These are phyloP conservation scores for Kodamaea anthophila DNA, from an alignment of 1,139 yeast genomes.

Conservation along the genomic window DNA sequence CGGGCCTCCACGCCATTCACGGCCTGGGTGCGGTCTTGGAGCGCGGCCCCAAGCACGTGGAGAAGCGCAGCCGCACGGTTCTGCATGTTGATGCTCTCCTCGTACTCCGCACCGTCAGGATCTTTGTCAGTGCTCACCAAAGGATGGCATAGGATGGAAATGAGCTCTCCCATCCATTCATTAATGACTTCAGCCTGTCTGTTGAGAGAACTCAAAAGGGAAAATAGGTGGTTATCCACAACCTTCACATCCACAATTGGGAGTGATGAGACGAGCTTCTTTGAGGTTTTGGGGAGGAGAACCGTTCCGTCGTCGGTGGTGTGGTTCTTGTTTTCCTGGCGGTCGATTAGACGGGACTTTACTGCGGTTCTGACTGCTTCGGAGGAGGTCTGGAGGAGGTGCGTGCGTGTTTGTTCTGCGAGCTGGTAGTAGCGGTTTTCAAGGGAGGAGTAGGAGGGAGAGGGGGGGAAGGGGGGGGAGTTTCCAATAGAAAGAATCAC, in stretches of 20 bases:
- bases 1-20: constrained; percentile 18
- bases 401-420: constrained; percentile 60
- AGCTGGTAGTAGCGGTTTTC: constrained; percentile 45
- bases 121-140: constrained; percentile 39
- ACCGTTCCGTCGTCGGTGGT: constrained; percentile 25
- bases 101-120: constrained; percentile 77
- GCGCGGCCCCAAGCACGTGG: constrained; percentile 50
- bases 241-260: constrained; percentile 15
- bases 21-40: constrained; percentile 48
- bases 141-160: constrained; percentile 39
- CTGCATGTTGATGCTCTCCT: constrained; percentile 65
- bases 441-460: constrained; percentile 11
- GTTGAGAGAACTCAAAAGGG: constrained; percentile 39
- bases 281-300: constrained; percentile 32
- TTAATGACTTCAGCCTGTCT: constrained; percentile 53
- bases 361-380: constrained; percentile 25
- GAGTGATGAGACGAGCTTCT: constrained; percentile 24
- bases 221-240: constrained; percentile 14
- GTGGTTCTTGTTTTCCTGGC: constrained; percentile 19
- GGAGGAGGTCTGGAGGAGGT: constrained; percentile 43
- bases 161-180: constrained; percentile 45
- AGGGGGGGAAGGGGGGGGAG: no score
- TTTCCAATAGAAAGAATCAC: no score
- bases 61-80: constrained; percentile 61
- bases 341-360: constrained; percentile 18